Conservation (phyloP, 2,329 filamentous ascomycete genomes). For the Diaporthe sp. region DNA sequence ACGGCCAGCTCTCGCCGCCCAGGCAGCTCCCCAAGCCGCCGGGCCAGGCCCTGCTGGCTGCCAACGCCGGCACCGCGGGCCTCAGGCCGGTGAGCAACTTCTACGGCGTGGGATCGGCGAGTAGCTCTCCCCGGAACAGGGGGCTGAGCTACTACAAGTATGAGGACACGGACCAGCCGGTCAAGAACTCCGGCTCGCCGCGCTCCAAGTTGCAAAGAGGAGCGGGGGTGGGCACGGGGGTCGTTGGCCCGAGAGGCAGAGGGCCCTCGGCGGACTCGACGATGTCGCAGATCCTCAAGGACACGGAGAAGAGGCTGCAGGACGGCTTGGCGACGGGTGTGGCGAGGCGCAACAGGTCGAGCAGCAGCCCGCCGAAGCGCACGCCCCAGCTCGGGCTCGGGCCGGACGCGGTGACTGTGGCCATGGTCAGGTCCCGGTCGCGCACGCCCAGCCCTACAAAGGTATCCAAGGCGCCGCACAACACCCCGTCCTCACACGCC, state of each 20-base stretch:
- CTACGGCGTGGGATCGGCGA: neutral
- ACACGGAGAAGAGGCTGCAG: slow-evolving; percentile 62
- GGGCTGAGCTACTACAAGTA: slow-evolving; percentile 33
- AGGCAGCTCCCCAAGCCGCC: slow-evolving; percentile 36
- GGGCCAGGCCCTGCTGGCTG: slow-evolving; percentile 29
- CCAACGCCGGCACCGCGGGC: slow-evolving; percentile 17
- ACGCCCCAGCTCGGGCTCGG: slow-evolving; percentile 24
- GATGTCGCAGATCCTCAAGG: slow-evolving; percentile 61
- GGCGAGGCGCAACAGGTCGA: slow-evolving; percentile 42
- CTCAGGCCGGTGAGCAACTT: neutral
- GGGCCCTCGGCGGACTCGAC: slow-evolving; percentile 57
- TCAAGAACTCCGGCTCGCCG: slow-evolving; percentile 26
- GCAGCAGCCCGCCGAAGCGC: slow-evolving; percentile 41
- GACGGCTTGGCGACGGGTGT: slow-evolving; percentile 37
- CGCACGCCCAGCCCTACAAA: slow-evolving; percentile 46
- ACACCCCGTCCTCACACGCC: slow-evolving; percentile 33
- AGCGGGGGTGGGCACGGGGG: slow-evolving; percentile 24
- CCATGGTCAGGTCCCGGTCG: slow-evolving; percentile 23
- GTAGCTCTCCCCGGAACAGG: neutral
- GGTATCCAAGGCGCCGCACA: slow-evolving; percentile 35
- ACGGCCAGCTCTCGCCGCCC: slow-evolving; percentile 27
- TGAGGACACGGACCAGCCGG: slow-evolving; percentile 29
- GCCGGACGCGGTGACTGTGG: slow-evolving; percentile 17
- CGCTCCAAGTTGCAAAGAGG: neutral
- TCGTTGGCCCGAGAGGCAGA: slow-evolving; percentile 38